phyloP scores from a whole-genome alignment of 2,329 filamentous ascomycete species.

The Zasmidium citrigriseum region DNA sequence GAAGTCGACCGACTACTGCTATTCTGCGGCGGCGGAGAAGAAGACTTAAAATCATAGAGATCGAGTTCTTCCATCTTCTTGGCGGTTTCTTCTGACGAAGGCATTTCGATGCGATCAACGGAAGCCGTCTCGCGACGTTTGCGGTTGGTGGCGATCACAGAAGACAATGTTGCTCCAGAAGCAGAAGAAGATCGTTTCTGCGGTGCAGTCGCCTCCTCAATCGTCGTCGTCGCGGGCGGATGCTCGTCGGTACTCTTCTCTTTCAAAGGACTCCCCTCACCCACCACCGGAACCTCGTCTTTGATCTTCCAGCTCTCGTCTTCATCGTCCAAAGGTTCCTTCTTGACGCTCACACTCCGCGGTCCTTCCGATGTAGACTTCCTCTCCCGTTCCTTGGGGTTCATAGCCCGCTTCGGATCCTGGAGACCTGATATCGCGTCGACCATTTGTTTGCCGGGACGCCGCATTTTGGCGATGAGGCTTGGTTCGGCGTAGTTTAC shows the following conservation, averaged over 20 bases:
- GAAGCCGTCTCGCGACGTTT: constrained; percentile 1
- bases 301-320: constrained; percentile 23
- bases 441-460: constrained; percentile 48
- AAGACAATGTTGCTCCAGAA: neutral
- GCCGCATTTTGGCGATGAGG: constrained; percentile 51
- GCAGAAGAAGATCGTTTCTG: neutral
- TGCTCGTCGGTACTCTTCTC: constrained; percentile 16
- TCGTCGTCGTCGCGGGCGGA: neutral
- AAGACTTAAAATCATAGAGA: constrained; percentile 37
- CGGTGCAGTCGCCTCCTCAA: neutral
- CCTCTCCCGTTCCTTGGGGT: constrained; percentile 18
- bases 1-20: neutral
- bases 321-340: constrained; percentile 31
- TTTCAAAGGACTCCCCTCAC: constrained; percentile 22
- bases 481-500: constrained; percentile 54
- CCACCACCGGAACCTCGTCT: constrained; percentile 6
- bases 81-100: constrained; percentile 13
- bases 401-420: constrained; percentile 31
- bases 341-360: constrained; percentile 26
- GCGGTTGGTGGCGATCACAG: constrained; percentile 2
- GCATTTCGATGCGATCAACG: neutral
- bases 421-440: constrained; percentile 44
- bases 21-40: constrained; percentile 25
- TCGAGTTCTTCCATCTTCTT: constrained; percentile 33
- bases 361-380: neutral